A percentile compares a stretch with the other conserved stretches of the same genome.
Conservation (phyloP, 257 asterid species). For the Vinca minor region DNA sequence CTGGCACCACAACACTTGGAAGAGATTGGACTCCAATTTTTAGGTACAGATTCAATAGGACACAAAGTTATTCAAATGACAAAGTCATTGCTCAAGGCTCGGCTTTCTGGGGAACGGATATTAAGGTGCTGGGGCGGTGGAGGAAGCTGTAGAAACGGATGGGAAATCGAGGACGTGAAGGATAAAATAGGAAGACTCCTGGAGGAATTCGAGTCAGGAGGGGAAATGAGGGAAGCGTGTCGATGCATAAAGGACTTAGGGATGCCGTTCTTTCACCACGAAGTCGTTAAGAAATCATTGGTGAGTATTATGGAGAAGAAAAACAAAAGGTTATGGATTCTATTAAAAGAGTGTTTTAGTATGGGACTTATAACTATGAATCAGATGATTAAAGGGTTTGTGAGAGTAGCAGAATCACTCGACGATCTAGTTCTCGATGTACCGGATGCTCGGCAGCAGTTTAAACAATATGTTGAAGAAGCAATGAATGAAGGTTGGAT, state of each 20-base stretch:
- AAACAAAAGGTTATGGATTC: constrained; percentile 56
- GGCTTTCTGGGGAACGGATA: constrained; percentile 81
- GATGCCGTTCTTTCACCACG: constrained; percentile 94
- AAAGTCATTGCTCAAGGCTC: constrained; percentile 56
- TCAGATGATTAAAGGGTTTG: constrained; percentile 78
- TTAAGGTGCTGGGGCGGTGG: constrained; percentile 91
- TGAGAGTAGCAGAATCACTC: constrained; percentile 53
- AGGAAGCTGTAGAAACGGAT: constrained; percentile 52
- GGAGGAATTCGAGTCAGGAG: constrained; percentile 74
- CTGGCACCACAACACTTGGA: constrained; percentile 76
- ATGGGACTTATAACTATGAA: constrained; percentile 68
- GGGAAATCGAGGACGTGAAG: constrained; percentile 79
- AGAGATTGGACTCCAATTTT: constrained; percentile 58
- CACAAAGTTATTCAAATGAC: constrained; percentile 57
- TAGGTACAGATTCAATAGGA: constrained; percentile 48
- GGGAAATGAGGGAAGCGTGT: constrained; percentile 75
- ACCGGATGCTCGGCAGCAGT: constrained; percentile 73
- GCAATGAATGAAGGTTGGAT: constrained; percentile 71
- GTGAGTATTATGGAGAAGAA: constrained; percentile 67
- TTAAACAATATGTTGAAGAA: constrained; percentile 30
- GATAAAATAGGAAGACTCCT: constrained; percentile 61
- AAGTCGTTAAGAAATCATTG: constrained; percentile 69
- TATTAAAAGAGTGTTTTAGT: constrained; percentile 55
- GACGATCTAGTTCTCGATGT: constrained; percentile 90
- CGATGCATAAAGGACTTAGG: constrained; percentile 82